A percentile compares a stretch with the other conserved stretches of the same genome.
phyloP scores from a whole-genome alignment of 2,329 filamentous ascomycete species.

The Leptographium flavum region DNA sequence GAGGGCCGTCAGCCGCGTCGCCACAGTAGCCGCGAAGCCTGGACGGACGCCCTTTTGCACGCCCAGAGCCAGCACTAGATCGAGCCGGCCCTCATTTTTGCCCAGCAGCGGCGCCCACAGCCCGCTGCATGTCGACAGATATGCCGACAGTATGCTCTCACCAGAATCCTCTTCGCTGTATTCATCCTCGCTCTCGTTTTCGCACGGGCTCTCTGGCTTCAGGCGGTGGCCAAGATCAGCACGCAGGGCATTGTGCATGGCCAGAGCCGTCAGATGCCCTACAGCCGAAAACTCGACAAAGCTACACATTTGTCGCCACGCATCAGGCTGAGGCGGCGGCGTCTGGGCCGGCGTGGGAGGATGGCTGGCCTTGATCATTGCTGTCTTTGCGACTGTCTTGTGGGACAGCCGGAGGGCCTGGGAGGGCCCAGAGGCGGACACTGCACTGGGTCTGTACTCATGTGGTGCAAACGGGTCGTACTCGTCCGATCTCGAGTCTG shows the following conservation, averaged over 20 bases:
- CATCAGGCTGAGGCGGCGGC: constrained; percentile 21
- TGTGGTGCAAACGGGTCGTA: constrained; percentile 29
- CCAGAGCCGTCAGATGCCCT: constrained; percentile 31
- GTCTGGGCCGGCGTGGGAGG: constrained; percentile 12
- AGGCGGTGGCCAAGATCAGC: constrained; percentile 37
- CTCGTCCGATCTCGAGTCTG: constrained; percentile 18
- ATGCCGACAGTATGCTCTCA: constrained; percentile 21
- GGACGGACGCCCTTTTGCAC: constrained; percentile 38
- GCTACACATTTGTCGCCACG: constrained; percentile 10
- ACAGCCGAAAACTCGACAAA: constrained; percentile 31
- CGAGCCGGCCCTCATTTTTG: constrained; percentile 24
- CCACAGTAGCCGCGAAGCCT: constrained; percentile 32
- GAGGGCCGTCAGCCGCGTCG: constrained; percentile 38
- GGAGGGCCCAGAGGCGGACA: background rate
- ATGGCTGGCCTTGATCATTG: background rate
- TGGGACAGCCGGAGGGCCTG: background rate
- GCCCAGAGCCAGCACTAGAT: constrained; percentile 47
- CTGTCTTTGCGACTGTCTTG: constrained; percentile 1
- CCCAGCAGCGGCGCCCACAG: constrained; percentile 40
- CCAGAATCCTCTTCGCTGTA: constrained; percentile 21
- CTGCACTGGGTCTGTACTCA: constrained; percentile 1
- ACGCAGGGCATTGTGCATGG: constrained; percentile 42
- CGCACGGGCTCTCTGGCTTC: constrained; percentile 18
- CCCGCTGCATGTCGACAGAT: constrained; percentile 29
- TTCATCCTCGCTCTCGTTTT: background rate